Percentiles rank a stretch among this genome's conserved stretches.
phyloP scores from a whole-genome alignment of 2,329 filamentous ascomycete genomes.

The Fusarium citri region DNA sequence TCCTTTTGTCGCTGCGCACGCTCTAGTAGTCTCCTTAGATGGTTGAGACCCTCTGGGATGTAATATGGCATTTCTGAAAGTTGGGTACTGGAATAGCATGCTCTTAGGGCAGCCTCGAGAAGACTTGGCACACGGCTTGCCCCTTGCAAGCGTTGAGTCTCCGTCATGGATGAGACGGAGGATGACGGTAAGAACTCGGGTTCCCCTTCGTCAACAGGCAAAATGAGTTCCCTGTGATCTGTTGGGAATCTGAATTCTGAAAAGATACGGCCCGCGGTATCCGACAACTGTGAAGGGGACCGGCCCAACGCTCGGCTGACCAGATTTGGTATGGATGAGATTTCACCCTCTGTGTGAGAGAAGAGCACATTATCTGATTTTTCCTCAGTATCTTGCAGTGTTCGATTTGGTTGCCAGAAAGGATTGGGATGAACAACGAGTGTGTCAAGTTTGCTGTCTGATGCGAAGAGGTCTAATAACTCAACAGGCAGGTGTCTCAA shows the following conservation, averaged over 20 bases:
- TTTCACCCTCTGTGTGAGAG: constrained; percentile 12
- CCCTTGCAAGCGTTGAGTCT: constrained; percentile 25
- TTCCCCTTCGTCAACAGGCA: constrained; percentile 42
- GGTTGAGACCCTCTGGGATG: constrained; percentile 56
- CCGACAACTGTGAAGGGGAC: constrained; percentile 49
- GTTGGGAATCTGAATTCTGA: constrained; percentile 49
- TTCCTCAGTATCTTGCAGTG: constrained; percentile 10
- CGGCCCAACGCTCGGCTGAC: constrained; percentile 46
- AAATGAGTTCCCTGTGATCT: constrained; percentile 28
- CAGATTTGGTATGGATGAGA: constrained; percentile 30
- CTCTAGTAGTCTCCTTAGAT: constrained; percentile 56
- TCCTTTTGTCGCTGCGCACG: constrained; percentile 57
- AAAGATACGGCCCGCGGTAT: constrained; percentile 46
- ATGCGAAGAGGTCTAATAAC: constrained; percentile 66
- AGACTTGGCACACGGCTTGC: constrained; percentile 60
- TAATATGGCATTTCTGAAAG: constrained; percentile 57
- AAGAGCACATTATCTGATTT: constrained; percentile 24
- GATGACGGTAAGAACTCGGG: constrained; percentile 19
- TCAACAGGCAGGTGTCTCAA: constrained; percentile 72
- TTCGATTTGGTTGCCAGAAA: constrained; percentile 59
- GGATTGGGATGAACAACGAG: constrained; percentile 73
- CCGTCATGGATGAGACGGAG: constrained; percentile 13
- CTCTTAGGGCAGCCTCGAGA: constrained; percentile 62
- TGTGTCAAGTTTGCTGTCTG: constrained; percentile 58
- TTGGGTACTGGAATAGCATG: constrained; percentile 58